Base-by-base conservation (phyloP, 805 yeast genomes). In the Hanseniaspora vineae region DNA sequence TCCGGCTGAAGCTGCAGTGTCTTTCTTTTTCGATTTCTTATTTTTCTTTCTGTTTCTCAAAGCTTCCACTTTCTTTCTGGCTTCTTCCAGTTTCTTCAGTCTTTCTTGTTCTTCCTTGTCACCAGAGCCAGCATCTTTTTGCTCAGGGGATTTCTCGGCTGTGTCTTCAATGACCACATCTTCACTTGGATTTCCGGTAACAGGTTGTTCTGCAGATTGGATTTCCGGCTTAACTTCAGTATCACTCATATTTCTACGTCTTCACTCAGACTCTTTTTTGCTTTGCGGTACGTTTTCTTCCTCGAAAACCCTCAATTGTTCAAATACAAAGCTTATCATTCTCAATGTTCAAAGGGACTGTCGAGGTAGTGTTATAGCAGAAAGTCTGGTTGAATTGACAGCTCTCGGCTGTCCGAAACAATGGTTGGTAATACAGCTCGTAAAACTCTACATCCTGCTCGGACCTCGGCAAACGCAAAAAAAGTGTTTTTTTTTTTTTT, bases 1-100 rank as follows among this genome's bases (percentile, higher is more conserved):
- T 8, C 12, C 35, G 15, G 37, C 11, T 6, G 40, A 31, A 11
- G 46, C 20, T 3, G 46, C 31, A 18, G 39, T 6, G 11, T 31
- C 35, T 42, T 40, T 43, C 18, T 31, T 46, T 48, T 57, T 62
- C 50, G 63, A 61, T 64, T 68, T 69, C 61, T 71, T 69, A 58
- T 70, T 73, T 59, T 71, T 75, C 59, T 67, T 70, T 62, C 71
- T 71, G 64, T 76, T 76, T 68, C 78, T 83, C 69, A 83, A 65
- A 56, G 81, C 85, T 50, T 82, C 88, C 40, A 75, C 14, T 42
- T 46, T 61, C 17, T 46, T 14, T 19, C 23, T 33, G 4, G 6
- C 35, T 17, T 10, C 17, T 29, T 12, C 5, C 11, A 19, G 31
- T 29, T 39, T 29, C 8, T n/a, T 14, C 20, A 10, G 42, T 33